phyloP scores from a whole-genome alignment of 192 early-diverging fungal genomes.

The Backusella tarrabulga region DNA sequence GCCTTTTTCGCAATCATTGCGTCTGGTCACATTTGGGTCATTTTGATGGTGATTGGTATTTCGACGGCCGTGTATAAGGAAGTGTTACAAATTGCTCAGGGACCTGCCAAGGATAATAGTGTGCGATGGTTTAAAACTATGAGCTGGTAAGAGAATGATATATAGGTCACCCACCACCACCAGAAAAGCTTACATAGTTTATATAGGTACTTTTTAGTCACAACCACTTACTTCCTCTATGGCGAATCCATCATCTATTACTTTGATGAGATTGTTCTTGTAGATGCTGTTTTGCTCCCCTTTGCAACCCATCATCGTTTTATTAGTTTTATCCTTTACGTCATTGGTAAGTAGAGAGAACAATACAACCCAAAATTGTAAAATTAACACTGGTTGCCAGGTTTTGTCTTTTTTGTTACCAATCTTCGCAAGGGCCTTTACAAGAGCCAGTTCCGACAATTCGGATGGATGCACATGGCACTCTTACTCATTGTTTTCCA shows the following conservation, averaged over 20 bases:
- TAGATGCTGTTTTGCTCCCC: conserved; percentile 78
- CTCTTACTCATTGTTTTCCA: conserved; percentile 88
- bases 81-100: conserved; percentile 83
- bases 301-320: conserved; percentile 93
- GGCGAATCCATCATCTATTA: conserved; percentile 90
- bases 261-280: conserved; percentile 77
- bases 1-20: conserved; percentile 74
- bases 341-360: conserved; percentile 58
- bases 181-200: background rate
- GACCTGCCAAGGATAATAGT: conserved; percentile 81
- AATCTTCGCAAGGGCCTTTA: conserved; percentile 92
- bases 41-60: conserved; percentile 81
- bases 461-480: conserved; percentile 96
- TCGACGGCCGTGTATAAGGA: conserved; percentile 89
- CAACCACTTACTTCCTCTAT: conserved; percentile 91
- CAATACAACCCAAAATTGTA: background rate
- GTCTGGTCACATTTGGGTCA: conserved; percentile 78
- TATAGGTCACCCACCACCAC: background rate
- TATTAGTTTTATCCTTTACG: conserved; percentile 88
- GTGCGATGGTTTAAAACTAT: conserved; percentile 89
- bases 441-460: conserved; percentile 93
- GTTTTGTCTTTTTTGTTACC: conserved; percentile 89
- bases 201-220: conserved; percentile 80
- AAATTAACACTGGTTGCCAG: conserved; percentile 12
- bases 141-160: conserved; percentile 63